Conservation (phyloP, 2,329 filamentous ascomycete species). For the Colletotrichum nymphaeae region DNA sequence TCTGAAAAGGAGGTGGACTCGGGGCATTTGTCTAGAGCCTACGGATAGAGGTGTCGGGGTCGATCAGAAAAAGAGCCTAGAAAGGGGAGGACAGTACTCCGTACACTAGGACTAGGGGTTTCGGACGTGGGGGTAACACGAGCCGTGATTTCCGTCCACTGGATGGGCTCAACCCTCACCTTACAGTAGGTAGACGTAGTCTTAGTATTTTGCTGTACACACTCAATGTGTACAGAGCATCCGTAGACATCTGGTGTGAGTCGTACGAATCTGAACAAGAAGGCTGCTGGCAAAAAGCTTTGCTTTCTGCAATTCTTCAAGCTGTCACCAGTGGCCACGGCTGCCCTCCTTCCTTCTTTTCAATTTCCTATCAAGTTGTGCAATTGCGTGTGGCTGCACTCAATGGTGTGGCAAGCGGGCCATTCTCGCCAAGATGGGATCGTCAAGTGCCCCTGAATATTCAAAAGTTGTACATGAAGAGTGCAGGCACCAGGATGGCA, state of each 20-base stretch:
- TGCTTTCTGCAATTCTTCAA: not conserved
- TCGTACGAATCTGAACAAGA: not conserved
- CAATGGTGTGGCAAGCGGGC: not conserved
- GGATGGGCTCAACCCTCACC: too few species aligned
- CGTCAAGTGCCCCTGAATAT: constrained; percentile 4
- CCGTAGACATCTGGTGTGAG: too few species aligned
- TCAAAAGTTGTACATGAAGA: not conserved
- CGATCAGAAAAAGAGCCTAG: not conserved
- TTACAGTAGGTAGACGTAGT: too few species aligned
- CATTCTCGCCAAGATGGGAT: not conserved
- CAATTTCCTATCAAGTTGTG: not conserved
- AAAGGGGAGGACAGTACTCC: not conserved
- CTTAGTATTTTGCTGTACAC: too few species aligned
- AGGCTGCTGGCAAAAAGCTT: not conserved
- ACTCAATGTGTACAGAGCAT: too few species aligned
- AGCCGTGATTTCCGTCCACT: not conserved
- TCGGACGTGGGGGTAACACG: not conserved
- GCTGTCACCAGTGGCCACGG: not conserved
- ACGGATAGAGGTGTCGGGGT: too few species aligned
- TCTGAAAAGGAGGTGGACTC: not conserved
- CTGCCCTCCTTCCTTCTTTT: not conserved
- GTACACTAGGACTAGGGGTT: not conserved
- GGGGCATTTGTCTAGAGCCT: not conserved
- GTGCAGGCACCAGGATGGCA: not conserved
- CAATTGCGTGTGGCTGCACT: not conserved